Evolutionary conservation across 2,329 filamentous ascomycete species (phyloP).

Genomic region (Monilinia laxa): DNA sequence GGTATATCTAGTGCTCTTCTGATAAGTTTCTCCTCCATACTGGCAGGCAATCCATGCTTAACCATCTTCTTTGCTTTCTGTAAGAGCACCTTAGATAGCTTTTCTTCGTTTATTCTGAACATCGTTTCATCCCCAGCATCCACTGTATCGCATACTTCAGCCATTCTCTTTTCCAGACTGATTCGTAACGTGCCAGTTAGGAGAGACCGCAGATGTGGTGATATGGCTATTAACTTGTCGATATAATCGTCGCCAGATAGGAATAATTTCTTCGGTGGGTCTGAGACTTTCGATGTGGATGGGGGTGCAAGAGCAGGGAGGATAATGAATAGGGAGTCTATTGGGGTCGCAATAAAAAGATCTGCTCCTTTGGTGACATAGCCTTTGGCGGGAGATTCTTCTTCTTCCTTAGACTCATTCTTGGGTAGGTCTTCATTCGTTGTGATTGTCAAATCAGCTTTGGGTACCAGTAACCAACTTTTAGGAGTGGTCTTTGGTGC

Average conservation of each 20-base stretch:
- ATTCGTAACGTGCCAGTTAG: constrained; percentile 47
- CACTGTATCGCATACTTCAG: constrained; percentile 73
- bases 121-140: constrained; percentile 81
- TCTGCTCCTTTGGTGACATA: constrained; percentile 67
- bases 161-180: constrained; percentile 64
- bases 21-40: constrained; percentile 84
- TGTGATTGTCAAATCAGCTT: constrained; percentile 21
- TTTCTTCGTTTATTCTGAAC: constrained; percentile 75
- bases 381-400: constrained; percentile 40
- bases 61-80: constrained; percentile 70
- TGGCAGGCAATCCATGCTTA: constrained; percentile 65
- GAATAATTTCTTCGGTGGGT: constrained; percentile 60
- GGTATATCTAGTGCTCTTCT: constrained; percentile 73
- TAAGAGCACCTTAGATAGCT: constrained; percentile 64
- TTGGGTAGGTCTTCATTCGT: constrained; percentile 30
- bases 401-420: constrained; percentile 28
- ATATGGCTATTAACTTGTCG: constrained; percentile 57
- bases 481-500: constrained; percentile 54
- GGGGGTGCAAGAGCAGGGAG: constrained; percentile 65
- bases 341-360: constrained; percentile 77
- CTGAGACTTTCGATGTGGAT: constrained; percentile 45
- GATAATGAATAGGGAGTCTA: constrained; percentile 83
- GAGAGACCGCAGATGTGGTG: constrained; percentile 59
- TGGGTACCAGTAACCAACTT: constrained; percentile 57
- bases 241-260: constrained; percentile 70